A percentile compares a stretch with the other conserved stretches of the same genome.
Evolutionary conservation across 352 stramenopile species (phyloP).

Genomic region (Achlya hypogyna): DNA sequence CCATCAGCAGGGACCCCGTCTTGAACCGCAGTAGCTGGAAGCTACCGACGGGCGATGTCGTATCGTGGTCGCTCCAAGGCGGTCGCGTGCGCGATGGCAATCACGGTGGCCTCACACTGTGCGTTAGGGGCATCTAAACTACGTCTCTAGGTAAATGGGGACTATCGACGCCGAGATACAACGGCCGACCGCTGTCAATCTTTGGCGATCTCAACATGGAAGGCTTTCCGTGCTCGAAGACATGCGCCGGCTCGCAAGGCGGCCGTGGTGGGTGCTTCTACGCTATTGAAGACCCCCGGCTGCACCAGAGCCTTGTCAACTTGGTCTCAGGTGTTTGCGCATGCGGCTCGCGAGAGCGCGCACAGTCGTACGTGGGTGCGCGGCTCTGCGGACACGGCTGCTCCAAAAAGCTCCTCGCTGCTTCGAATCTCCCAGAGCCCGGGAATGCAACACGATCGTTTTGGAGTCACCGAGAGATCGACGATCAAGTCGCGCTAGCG

Average conservation of each 20-base stretch:
- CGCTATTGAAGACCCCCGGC: slow-evolving; percentile 28
- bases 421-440: background rate
- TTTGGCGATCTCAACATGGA: slow-evolving; percentile 80
- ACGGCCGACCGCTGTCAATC: slow-evolving; percentile 22
- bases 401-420: background rate
- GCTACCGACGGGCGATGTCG: background rate
- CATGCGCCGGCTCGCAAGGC: slow-evolving; percentile 61
- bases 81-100: slow-evolving; percentile 9
- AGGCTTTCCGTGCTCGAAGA: slow-evolving; percentile 61
- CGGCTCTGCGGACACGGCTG: background rate
- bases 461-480: background rate
- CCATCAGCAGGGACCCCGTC: background rate
- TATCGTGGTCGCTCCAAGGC: slow-evolving; percentile 4
- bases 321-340: slow-evolving; percentile 7
- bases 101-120: slow-evolving; percentile 5
- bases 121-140: background rate
- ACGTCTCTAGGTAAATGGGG: slow-evolving; percentile 2
- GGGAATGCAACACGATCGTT: background rate
- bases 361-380: background rate
- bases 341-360: background rate
- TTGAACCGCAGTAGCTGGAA: slow-evolving; percentile 23
- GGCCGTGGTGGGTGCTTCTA: slow-evolving; percentile 68
- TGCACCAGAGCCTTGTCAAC: slow-evolving; percentile 44
- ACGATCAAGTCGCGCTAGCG: background rate
- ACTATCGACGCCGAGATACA: slow-evolving; percentile 1